Evolutionary conservation across 2,329 filamentous ascomycete genomes (phyloP).

Genomic region (Sporothrix curviconia): DNA sequence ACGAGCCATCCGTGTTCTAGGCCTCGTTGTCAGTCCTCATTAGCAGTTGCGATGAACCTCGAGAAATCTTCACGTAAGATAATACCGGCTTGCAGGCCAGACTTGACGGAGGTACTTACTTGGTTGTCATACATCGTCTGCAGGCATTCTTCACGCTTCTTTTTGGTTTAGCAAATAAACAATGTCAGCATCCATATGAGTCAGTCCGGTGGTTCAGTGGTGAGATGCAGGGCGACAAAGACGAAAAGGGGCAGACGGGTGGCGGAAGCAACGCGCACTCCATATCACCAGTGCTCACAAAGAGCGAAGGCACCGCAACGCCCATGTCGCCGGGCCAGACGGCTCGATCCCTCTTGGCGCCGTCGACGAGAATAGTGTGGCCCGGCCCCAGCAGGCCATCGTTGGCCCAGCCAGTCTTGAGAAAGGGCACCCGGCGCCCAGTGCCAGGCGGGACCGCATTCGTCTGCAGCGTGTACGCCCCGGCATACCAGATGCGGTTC

Average conservation of each 20-base stretch:
- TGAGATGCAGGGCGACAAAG: neutral
- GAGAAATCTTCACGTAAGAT: too few relatives aligned
- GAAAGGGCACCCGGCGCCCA: slow-evolving; percentile 29
- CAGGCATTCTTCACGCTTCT: slow-evolving; percentile 39
- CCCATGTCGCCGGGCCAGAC: slow-evolving; percentile 30
- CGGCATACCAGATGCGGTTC: slow-evolving; percentile 47
- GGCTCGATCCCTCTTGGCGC: slow-evolving; percentile 16
- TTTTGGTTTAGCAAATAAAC: neutral
- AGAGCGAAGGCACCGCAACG: slow-evolving; percentile 43
- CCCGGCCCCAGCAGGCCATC: slow-evolving; percentile 29
- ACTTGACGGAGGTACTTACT: neutral
- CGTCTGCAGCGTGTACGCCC: slow-evolving; percentile 40
- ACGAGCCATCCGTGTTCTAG: slow-evolving; percentile 33
- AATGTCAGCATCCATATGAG: too few relatives aligned
- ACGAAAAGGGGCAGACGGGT: too few relatives aligned
- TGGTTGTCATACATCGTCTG: slow-evolving; percentile 35
- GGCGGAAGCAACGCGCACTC: slow-evolving; percentile 28
- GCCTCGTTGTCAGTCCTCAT: neutral
- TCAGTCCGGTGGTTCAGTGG: neutral
- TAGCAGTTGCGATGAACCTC: too few relatives aligned
- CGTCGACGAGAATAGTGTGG: slow-evolving; percentile 23
- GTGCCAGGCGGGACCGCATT: slow-evolving; percentile 28
- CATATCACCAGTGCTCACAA: slow-evolving; percentile 44
- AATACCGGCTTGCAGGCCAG: neutral
- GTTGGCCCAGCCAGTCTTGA: slow-evolving; percentile 35